A percentile compares a stretch with the other conserved stretches of the same genome.
Evolutionary conservation across 23 red algal genomes (phyloP).

Genomic region (Agarophyton chilense): DNA sequence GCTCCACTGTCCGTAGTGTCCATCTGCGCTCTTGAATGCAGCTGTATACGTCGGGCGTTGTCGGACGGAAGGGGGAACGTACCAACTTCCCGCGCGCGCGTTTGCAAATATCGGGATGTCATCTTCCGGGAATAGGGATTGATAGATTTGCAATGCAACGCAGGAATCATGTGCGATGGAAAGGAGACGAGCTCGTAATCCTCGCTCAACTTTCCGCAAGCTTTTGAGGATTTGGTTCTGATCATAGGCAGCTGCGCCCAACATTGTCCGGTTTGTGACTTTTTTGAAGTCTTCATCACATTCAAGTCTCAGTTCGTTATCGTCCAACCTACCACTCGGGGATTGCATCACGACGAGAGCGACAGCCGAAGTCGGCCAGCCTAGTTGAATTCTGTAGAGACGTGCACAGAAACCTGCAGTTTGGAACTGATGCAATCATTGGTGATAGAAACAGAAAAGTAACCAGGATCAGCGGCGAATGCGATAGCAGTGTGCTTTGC

Average conservation of each 20-base stretch:
- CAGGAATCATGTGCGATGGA: slow-evolving; percentile 55
- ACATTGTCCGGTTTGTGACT: background rate
- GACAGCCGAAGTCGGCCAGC: too few species aligned
- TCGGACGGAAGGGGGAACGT: slow-evolving; percentile 31
- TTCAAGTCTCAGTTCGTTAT: background rate
- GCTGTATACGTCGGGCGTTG: background rate
- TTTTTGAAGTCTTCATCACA: background rate
- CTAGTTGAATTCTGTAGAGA: too few species aligned
- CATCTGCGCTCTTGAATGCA: slow-evolving; percentile 75
- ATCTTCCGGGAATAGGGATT: background rate
- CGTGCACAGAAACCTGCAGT: too few species aligned
- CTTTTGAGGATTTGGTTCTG: slow-evolving; percentile 23
- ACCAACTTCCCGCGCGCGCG: slow-evolving; percentile 65
- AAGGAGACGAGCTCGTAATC: slow-evolving; percentile 28
- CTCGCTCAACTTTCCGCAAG: background rate
- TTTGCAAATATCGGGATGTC: slow-evolving; percentile 50
- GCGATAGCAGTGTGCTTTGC: too few species aligned
- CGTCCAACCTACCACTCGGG: background rate
- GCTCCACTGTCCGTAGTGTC: slow-evolving; percentile 61
- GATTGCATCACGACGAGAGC: too few species aligned
- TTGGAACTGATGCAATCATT: too few species aligned
- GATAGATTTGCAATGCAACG: slow-evolving; percentile 6
- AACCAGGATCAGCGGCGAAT: too few species aligned
- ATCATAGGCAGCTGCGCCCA: slow-evolving; percentile 21
- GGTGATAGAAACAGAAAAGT: too few species aligned